phyloP scores from a whole-genome alignment of 2,329 filamentous ascomycete species.

The Ilyonectria destructans region DNA sequence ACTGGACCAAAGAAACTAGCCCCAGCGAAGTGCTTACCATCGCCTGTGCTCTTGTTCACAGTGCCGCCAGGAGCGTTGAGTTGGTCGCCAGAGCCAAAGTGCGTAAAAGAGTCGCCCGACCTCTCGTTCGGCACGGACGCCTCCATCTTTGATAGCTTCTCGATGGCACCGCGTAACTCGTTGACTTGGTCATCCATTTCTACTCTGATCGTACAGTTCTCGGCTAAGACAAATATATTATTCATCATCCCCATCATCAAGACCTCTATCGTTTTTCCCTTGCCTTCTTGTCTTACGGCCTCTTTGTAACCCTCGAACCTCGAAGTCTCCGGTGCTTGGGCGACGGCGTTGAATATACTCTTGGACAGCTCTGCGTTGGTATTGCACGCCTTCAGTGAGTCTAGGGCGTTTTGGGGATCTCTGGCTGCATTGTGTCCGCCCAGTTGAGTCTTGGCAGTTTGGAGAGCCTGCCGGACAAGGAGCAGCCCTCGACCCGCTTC shows the following conservation, averaged over 20 bases:
- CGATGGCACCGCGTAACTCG: no score
- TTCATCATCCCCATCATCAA: constrained; percentile 1
- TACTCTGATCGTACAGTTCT: no score
- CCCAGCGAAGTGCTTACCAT: no score
- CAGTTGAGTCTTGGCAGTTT: background rate
- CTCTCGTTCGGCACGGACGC: no score
- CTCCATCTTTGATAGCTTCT: no score
- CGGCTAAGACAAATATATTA: no score
- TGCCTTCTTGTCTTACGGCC: background rate
- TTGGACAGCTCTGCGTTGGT: constrained; percentile 8
- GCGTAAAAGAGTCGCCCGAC: no score
- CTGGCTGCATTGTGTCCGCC: background rate
- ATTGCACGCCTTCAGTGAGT: constrained; percentile 6
- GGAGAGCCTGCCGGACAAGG: background rate
- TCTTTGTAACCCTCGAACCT: constrained; percentile 13
- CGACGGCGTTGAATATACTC: constrained; percentile 5
- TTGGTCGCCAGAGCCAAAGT: no score
- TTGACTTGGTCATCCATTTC: no score
- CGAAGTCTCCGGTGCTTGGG: constrained; percentile 14
- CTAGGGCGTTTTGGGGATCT: background rate
- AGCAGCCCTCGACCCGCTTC: constrained; percentile 12
- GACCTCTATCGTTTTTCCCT: constrained; percentile 3
- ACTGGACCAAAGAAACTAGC: no score
- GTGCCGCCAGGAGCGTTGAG: no score
- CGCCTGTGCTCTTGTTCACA: no score